These are phyloP conservation scores for Pelargonium myrrhifolium DNA, from an alignment of 441 rosid genomes.

Conservation along the genomic window DNA sequence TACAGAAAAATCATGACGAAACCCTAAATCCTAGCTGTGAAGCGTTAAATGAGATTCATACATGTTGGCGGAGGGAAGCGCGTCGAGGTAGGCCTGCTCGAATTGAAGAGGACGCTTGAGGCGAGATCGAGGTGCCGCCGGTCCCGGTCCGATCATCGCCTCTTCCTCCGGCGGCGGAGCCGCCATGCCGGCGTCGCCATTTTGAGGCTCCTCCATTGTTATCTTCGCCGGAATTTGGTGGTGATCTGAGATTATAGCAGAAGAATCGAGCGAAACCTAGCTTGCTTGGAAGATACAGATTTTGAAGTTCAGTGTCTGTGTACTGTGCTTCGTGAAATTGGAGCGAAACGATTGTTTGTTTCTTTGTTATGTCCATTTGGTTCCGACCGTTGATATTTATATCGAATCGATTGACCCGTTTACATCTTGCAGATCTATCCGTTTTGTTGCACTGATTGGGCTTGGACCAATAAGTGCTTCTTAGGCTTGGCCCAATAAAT, in stretches of 20 bases:
- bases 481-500: too few relatives aligned
- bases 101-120: constrained; percentile 86
- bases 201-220: neutral
- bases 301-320: too few relatives aligned
- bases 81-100: constrained; percentile 78
- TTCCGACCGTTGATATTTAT: too few relatives aligned
- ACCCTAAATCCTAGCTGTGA: constrained; percentile 10
- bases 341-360: too few relatives aligned
- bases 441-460: too few relatives aligned
- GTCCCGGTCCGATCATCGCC: too few relatives aligned
- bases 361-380: too few relatives aligned
- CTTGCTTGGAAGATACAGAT: neutral
- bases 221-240: neutral
- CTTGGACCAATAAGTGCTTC: too few relatives aligned
- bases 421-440: too few relatives aligned
- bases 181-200: neutral
- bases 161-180: neutral
- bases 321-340: too few relatives aligned
- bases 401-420: too few relatives aligned
- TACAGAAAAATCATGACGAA: neutral
- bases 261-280: neutral
- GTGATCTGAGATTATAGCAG: neutral
- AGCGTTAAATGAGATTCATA: constrained; percentile 13
- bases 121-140: constrained; percentile 49
- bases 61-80: constrained; percentile 91